These are phyloP conservation scores for Gynochthodes officinalis DNA, from an alignment of 257 asterid genomes.

Conservation along the genomic window DNA sequence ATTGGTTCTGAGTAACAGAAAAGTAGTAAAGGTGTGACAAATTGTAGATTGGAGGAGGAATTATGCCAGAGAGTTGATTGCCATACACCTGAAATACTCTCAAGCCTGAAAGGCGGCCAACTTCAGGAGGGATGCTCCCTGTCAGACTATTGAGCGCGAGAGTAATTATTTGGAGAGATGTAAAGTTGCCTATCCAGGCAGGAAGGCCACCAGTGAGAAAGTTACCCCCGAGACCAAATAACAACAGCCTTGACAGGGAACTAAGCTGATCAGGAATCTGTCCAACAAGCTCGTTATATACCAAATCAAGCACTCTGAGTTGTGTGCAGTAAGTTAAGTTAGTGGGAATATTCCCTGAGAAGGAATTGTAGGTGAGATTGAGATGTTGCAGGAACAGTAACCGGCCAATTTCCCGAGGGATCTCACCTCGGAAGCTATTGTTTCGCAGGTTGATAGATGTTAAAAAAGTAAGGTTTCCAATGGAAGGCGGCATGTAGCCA, in stretches of 20 bases:
- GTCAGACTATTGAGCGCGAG: slow-evolving; percentile 10
- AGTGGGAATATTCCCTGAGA: slow-evolving; percentile 21
- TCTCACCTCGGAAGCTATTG: slow-evolving; percentile 24
- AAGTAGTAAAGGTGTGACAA: slow-evolving; percentile 16
- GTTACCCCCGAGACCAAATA: slow-evolving; percentile 17
- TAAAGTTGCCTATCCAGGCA: slow-evolving; percentile 22
- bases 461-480: slow-evolving; percentile 27
- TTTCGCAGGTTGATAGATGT: slow-evolving; percentile 9
- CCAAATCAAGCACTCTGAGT: slow-evolving; percentile 23
- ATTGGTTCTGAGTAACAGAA: slow-evolving; percentile 12
- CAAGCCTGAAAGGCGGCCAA: slow-evolving; percentile 14
- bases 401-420: slow-evolving; percentile 27
- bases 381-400: slow-evolving; percentile 14
- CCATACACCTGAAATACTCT: slow-evolving; percentile 2
- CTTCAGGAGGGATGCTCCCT: slow-evolving; percentile 23
- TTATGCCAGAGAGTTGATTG: slow-evolving; percentile 19
- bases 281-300: slow-evolving; percentile 15
- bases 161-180: slow-evolving; percentile 10
- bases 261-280: slow-evolving; percentile 18
- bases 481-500: slow-evolving; percentile 22
- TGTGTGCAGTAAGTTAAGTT: slow-evolving; percentile 23
- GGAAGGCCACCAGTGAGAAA: slow-evolving; percentile 26
- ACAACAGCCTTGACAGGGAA: slow-evolving; percentile 12
- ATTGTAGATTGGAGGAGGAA: slow-evolving; percentile 22
- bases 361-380: slow-evolving; percentile 20